Conservation (phyloP, 2,329 filamentous ascomycete genomes). For the Bimuria novae-zelandiae region DNA sequence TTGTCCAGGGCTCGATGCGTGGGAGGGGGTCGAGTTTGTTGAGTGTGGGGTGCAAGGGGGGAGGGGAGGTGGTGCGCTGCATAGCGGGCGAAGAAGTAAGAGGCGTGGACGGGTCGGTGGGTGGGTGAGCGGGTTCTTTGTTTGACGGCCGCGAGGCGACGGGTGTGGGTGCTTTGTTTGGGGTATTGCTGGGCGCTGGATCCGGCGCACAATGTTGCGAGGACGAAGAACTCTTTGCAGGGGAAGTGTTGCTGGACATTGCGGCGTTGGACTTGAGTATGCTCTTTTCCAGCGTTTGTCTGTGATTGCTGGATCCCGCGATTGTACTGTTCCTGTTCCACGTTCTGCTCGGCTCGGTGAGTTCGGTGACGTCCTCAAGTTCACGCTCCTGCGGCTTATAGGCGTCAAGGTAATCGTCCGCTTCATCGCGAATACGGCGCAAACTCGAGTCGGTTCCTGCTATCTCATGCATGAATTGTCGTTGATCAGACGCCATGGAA, state of each 20-base stretch:
- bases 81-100: slow-evolving; percentile 24
- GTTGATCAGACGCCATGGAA: slow-evolving; percentile 37
- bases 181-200: slow-evolving; percentile 2
- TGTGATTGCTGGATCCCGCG: slow-evolving; percentile 29
- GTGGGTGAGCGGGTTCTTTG: slow-evolving; percentile 15
- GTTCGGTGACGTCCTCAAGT: slow-evolving; percentile 39
- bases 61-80: slow-evolving; percentile 13
- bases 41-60: slow-evolving; percentile 33
- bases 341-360: slow-evolving; percentile 40
- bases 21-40: slow-evolving; percentile 35
- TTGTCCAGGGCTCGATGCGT: slow-evolving; percentile 45
- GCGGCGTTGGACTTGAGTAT: slow-evolving; percentile 21
- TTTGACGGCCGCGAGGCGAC: slow-evolving; percentile 1
- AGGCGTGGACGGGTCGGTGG: slow-evolving; percentile 25
- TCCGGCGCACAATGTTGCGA: background rate
- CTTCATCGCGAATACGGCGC: slow-evolving; percentile 37
- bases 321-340: slow-evolving; percentile 21
- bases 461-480: slow-evolving; percentile 38
- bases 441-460: slow-evolving; percentile 35
- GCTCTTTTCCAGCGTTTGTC: slow-evolving; percentile 21
- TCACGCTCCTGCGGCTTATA: slow-evolving; percentile 40
- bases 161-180: slow-evolving; percentile 7
- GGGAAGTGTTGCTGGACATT: slow-evolving; percentile 14
- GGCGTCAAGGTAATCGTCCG: slow-evolving; percentile 39
- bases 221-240: slow-evolving; percentile 12